These are phyloP conservation scores for Cystobasidium ongulense DNA, from an alignment of 768 basidiomycete genomes.

Conservation along the genomic window DNA sequence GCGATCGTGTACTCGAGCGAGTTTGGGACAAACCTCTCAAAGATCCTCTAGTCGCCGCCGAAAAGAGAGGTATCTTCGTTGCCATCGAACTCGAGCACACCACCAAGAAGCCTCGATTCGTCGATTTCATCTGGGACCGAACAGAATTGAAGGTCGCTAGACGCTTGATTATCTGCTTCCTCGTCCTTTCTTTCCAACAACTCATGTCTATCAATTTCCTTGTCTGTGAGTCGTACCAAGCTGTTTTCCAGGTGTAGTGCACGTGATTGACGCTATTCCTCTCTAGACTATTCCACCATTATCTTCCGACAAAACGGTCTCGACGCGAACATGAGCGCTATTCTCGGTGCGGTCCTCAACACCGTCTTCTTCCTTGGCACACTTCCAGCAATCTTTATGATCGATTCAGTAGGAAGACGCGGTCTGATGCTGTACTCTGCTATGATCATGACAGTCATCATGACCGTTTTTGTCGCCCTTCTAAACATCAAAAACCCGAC, in stretches of 20 bases:
- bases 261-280: no score
- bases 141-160: conserved; percentile 14
- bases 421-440: conserved; percentile 1
- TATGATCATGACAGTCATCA: background rate
- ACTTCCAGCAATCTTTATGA: background rate
- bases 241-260: background rate
- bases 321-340: background rate
- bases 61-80: conserved; percentile 11
- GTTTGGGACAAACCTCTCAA: background rate
- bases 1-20: background rate
- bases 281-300: conserved; percentile 8
- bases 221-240: background rate
- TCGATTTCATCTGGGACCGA: conserved; percentile 4
- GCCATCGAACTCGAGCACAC: conserved; percentile 20
- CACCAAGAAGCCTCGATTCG: background rate
- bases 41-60: background rate
- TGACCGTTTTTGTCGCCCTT: conserved; percentile 12
- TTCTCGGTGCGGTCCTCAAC: conserved; percentile 7
- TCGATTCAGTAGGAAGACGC: background rate
- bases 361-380: background rate
- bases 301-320: conserved; percentile 13
- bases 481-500: background rate
- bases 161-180: conserved; percentile 8
- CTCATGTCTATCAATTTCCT: conserved; percentile 28
- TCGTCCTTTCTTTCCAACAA: background rate